A percentile compares a stretch with the other conserved stretches of the same genome.
These are phyloP conservation scores for Dunaliella primolecta DNA, from an alignment of 139 green algal genomes.

Conservation along the genomic window DNA sequence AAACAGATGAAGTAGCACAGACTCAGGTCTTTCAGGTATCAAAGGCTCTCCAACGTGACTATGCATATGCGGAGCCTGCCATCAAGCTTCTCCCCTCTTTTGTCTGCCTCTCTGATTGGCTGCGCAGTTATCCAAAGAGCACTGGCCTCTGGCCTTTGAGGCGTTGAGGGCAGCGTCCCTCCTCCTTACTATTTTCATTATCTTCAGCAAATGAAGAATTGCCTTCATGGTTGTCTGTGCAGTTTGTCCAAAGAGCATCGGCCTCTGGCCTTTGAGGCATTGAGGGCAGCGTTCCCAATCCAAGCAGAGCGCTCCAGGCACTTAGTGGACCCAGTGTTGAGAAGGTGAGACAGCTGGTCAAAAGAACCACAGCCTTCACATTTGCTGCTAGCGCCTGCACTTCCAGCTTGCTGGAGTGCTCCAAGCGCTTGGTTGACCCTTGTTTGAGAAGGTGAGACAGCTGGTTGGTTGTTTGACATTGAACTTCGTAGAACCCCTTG, in stretches of 20 bases:
- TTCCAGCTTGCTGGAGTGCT: no score
- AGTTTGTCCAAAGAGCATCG: constrained; percentile 24
- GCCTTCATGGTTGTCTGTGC: no score
- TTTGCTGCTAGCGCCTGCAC: no score
- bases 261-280: constrained; percentile 26
- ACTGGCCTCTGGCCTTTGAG: constrained; percentile 31
- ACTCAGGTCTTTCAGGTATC: no score
- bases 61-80: no score
- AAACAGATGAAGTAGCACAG: no score
- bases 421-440: not conserved
- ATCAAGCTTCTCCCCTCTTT: no score
- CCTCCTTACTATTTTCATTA: no score
- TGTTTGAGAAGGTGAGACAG: not conserved
- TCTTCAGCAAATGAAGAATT: no score
- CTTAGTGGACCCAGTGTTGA: constrained; percentile 2
- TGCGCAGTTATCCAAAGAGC: constrained; percentile 19
- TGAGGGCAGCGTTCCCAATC: constrained; percentile 11
- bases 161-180: constrained; percentile 13
- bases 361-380: not conserved
- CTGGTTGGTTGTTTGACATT: not conserved
- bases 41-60: no score
- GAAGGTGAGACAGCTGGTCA: not conserved
- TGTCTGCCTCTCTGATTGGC: no score
- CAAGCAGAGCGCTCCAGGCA: not conserved
- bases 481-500: not conserved